These are phyloP conservation scores for Rhizopus microsporus DNA, from an alignment of 371 early-diverging fungal species.

Conservation along the genomic window DNA sequence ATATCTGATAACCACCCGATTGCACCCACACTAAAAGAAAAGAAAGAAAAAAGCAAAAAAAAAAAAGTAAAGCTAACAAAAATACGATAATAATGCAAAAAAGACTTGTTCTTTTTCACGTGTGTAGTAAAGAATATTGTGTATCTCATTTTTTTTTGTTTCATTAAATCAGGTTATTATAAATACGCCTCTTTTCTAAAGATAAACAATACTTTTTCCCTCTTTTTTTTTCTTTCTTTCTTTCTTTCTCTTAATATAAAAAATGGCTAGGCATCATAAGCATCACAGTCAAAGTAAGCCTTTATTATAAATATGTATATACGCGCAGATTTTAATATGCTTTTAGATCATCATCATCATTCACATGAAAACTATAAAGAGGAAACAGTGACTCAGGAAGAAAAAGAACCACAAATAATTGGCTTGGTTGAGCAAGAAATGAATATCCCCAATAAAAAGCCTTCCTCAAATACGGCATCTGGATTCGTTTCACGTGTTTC, in stretches of 20 bases:
- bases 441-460: neutral
- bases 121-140: neutral
- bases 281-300: constrained; percentile 3
- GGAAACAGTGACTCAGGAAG: constrained; percentile 13
- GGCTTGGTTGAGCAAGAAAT: constrained; percentile 4
- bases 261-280: constrained; percentile 12
- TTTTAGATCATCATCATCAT: constrained; percentile 1
- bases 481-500: constrained; percentile 59
- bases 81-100: too few relatives aligned
- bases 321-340: neutral
- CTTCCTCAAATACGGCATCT: neutral
- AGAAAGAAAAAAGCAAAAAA: too few relatives aligned
- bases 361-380: constrained; percentile 7
- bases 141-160: constrained; percentile 2
- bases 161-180: constrained; percentile 6
- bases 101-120: too few relatives aligned
- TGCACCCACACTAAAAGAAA: too few relatives aligned
- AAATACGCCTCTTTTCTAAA: neutral
- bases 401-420: constrained; percentile 2
- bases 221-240: constrained; percentile 5
- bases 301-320: neutral
- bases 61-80: too few relatives aligned
- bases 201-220: neutral
- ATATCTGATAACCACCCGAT: too few relatives aligned
- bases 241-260: constrained; percentile 8